Percentiles rank a stretch among this genome's conserved stretches.
Conservation (phyloP, 495 filamentous ascomycete species). For the Penicillium psychrofluorescens region DNA sequence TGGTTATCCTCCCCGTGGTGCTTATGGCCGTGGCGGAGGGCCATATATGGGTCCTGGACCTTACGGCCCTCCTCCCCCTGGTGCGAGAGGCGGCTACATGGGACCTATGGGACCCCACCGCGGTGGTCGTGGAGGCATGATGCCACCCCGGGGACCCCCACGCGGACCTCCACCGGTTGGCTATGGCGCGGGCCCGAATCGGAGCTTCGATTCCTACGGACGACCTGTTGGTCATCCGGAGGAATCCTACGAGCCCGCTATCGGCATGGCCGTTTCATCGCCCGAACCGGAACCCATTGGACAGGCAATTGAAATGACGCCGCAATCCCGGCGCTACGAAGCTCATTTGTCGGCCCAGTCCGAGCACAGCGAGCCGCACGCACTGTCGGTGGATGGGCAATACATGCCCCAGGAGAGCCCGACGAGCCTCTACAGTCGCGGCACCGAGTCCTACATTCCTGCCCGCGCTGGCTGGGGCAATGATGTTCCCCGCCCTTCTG, state of each 20-base stretch:
- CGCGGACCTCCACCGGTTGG: slow-evolving; percentile 46
- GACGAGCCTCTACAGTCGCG: slow-evolving; percentile 58
- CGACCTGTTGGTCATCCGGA: slow-evolving; percentile 17
- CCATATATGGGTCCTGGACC: slow-evolving; percentile 33
- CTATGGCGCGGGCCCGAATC: slow-evolving; percentile 28
- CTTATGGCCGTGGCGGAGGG: slow-evolving; percentile 46
- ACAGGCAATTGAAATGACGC: slow-evolving; percentile 82
- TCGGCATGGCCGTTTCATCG: slow-evolving; percentile 41
- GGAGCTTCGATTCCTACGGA: slow-evolving; percentile 16
- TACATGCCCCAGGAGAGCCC: slow-evolving; percentile 44
- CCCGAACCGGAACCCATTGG: slow-evolving; percentile 40
- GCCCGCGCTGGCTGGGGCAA: slow-evolving; percentile 45
- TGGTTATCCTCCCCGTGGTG: slow-evolving; percentile 49
- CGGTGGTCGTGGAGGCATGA: slow-evolving; percentile 24
- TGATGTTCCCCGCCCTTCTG: slow-evolving; percentile 10
- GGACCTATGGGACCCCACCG: slow-evolving; percentile 22
- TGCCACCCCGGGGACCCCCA: slow-evolving; percentile 44
- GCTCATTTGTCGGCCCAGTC: slow-evolving; percentile 45
- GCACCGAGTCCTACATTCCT: slow-evolving; percentile 53
- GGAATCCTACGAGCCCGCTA: slow-evolving; percentile 23
- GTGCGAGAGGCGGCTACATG: slow-evolving; percentile 26
- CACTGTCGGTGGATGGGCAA: slow-evolving; percentile 21
- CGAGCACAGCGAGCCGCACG: slow-evolving; percentile 54
- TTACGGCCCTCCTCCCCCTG: slow-evolving; percentile 23
- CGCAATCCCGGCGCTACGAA: slow-evolving; percentile 28